Conservation (phyloP, 768 basidiomycete species). For the Plicaturopsis crispa region DNA sequence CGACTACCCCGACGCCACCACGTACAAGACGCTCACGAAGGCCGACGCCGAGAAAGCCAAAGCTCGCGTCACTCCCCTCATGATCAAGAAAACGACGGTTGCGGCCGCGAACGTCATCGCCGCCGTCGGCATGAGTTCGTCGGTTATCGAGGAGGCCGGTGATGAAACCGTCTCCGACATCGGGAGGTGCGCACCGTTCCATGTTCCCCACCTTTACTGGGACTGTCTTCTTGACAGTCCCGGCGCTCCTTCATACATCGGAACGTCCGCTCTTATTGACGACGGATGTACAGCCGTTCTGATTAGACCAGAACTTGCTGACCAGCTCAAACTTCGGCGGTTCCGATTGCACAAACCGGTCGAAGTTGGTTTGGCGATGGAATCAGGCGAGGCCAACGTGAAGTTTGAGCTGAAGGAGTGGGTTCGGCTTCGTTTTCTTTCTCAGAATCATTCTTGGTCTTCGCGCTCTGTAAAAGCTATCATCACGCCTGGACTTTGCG, state of each 20-base stretch:
- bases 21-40: slow-evolving; percentile 8
- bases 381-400: too few species aligned
- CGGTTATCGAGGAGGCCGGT: slow-evolving; percentile 1
- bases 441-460: slow-evolving; percentile 1
- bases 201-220: slow-evolving; percentile 2
- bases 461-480: slow-evolving; percentile 12
- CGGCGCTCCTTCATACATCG: not conserved
- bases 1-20: slow-evolving; percentile 7
- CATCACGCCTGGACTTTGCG: slow-evolving; percentile 15
- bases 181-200: too few species aligned
- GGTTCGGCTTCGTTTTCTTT: not conserved
- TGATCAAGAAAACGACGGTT: too few species aligned
- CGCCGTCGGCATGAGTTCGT: not conserved
- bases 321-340: slow-evolving; percentile 3
- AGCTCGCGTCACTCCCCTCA: too few species aligned
- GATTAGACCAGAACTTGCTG: slow-evolving; percentile 9
- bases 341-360: slow-evolving; percentile 2
- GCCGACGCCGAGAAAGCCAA: not conserved
- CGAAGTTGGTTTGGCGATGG: slow-evolving; percentile 5
- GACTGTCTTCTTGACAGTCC: slow-evolving; percentile 2
- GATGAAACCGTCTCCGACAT: not conserved
- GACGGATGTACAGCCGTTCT: slow-evolving; percentile 17
- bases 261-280: slow-evolving; percentile 13
- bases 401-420: too few species aligned
- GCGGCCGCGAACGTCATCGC: too few species aligned